phyloP scores from a whole-genome alignment of 2,329 filamentous ascomycete genomes.

The Penicillium freii region DNA sequence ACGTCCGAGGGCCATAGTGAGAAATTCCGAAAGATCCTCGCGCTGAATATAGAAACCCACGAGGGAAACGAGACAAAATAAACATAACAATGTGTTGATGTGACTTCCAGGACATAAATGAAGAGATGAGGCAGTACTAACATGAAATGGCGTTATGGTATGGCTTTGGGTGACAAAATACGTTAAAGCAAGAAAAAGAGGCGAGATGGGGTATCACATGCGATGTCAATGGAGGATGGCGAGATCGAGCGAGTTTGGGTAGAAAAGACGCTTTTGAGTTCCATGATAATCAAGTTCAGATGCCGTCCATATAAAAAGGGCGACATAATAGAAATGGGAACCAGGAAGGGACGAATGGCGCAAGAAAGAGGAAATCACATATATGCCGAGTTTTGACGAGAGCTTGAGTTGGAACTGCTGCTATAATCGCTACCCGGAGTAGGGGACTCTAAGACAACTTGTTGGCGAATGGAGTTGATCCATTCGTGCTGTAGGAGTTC shows the following conservation, averaged over 20 bases:
- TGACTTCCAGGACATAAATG: not conserved
- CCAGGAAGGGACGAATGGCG: not conserved
- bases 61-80: not conserved
- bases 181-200: conserved; percentile 7
- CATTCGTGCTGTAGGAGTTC: conserved; percentile 94
- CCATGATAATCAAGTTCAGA: conserved; percentile 2
- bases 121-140: not conserved
- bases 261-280: conserved; percentile 1
- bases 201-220: conserved; percentile 34
- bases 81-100: not conserved
- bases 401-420: conserved; percentile 28
- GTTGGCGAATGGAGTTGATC: conserved; percentile 57
- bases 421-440: conserved; percentile 38
- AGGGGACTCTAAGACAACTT: conserved; percentile 47
- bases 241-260: conserved; percentile 22
- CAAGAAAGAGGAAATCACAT: conserved; percentile 15
- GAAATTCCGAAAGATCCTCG: not conserved
- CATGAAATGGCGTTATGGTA: not conserved
- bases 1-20: conserved; percentile 3
- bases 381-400: conserved; percentile 32
- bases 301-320: not conserved
- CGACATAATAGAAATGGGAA: not conserved
- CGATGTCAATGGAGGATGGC: conserved; percentile 22
- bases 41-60: not conserved
- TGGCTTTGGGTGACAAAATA: not conserved